Evolutionary conservation across 768 basidiomycete genomes (phyloP).

Genomic region (Kockovaella imperatae): DNA sequence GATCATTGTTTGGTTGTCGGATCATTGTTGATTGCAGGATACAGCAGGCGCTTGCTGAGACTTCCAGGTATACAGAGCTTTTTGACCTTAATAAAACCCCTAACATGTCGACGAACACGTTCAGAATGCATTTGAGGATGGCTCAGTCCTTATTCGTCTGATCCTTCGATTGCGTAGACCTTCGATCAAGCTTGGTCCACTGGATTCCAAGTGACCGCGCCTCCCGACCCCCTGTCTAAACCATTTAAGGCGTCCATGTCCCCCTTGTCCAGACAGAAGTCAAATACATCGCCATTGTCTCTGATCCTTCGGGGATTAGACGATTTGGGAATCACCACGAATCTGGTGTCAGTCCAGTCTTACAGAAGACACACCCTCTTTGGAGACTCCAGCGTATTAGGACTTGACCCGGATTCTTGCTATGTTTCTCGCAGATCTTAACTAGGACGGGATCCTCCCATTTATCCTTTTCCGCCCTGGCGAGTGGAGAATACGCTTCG

Average conservation of each 20-base stretch:
- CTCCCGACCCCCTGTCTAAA: constrained; percentile 64
- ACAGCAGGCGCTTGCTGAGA: no score
- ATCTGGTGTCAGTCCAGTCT: constrained; percentile 55
- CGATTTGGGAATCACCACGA: constrained; percentile 75
- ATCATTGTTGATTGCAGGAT: no score
- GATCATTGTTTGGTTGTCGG: no score
- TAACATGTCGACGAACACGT: no score
- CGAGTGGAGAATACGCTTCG: constrained; percentile 40
- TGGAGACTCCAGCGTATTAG: constrained; percentile 50
- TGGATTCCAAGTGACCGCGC: constrained; percentile 78
- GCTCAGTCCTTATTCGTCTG: no score
- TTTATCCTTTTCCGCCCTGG: constrained; percentile 51
- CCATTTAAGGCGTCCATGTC: constrained; percentile 62
- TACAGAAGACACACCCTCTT: constrained; percentile 47
- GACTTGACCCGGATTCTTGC: constrained; percentile 46
- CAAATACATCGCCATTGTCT: constrained; percentile 45
- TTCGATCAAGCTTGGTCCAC: constrained; percentile 54
- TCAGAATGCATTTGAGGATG: no score
- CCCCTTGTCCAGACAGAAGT: constrained; percentile 60
- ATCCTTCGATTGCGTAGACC: no score
- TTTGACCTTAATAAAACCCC: no score
- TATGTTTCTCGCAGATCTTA: constrained; percentile 27
- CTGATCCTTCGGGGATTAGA: constrained; percentile 60
- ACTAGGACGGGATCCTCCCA: constrained; percentile 26
- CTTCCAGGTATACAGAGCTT: no score